Conservation (phyloP, 2,329 filamentous ascomycete genomes). For the Colletotrichum karsti region DNA sequence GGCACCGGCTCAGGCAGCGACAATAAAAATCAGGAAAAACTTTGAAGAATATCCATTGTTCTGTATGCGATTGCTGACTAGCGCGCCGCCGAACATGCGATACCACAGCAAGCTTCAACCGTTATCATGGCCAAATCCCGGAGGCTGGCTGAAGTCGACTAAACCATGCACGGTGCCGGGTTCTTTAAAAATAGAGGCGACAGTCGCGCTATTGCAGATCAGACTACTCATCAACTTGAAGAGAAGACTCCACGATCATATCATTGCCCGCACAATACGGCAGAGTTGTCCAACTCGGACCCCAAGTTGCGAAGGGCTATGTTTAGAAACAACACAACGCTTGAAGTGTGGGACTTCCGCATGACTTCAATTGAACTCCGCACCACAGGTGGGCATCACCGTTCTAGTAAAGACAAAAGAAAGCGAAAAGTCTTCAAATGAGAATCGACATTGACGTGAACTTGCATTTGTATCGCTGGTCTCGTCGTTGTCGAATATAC, state of each 20-base stretch:
- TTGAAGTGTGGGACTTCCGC: neutral
- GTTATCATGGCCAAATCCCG: neutral
- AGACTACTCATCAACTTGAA: neutral
- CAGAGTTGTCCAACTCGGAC: neutral
- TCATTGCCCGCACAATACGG: neutral
- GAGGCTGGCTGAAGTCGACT: neutral
- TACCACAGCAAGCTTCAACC: neutral
- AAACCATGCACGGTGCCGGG: neutral
- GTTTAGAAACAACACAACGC: conserved; percentile 12
- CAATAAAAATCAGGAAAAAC: conserved; percentile 12
- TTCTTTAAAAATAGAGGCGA: conserved; percentile 5
- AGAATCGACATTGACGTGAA: too few species aligned
- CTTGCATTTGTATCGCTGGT: too few species aligned
- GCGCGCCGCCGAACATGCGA: neutral
- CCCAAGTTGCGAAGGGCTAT: neutral
- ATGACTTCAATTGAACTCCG: neutral
- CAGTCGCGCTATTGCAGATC: neutral
- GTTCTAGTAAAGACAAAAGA: too few species aligned
- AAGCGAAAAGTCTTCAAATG: too few species aligned
- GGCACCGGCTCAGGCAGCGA: conserved; percentile 15
- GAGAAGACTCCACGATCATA: neutral
- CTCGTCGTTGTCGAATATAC: too few species aligned
- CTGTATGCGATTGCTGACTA: neutral
- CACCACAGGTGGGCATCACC: neutral
- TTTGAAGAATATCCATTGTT: neutral